A percentile compares a stretch with the other conserved stretches of the same genome.
Conservation (phyloP, 2,329 filamentous ascomycete species). For the Shiraia sp. region DNA sequence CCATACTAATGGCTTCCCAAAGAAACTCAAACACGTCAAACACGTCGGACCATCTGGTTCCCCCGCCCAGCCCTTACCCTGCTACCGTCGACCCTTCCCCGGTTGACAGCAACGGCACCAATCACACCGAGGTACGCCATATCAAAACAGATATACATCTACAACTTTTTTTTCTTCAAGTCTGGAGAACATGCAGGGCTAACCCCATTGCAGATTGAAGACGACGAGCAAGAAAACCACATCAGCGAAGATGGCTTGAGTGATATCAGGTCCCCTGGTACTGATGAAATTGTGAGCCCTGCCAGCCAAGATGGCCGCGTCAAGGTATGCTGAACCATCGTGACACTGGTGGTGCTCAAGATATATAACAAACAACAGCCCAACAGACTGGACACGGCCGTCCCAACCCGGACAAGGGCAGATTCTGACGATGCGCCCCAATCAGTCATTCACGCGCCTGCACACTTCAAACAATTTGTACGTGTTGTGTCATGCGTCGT, state of each 20-base stretch:
- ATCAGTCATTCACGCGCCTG: constrained; percentile 89
- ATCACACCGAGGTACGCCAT: constrained; percentile 66
- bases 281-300: constrained; percentile 43
- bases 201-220: constrained; percentile 63
- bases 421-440: constrained; percentile 75
- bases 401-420: constrained; percentile 50
- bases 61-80: constrained; percentile 58
- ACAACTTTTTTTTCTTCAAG: no score
- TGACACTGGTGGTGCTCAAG: constrained; percentile 2
- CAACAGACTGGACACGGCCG: constrained; percentile 52
- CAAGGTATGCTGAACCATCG: constrained; percentile 40
- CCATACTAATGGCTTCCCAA: constrained; percentile 37
- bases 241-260: constrained; percentile 42
- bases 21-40: constrained; percentile 54
- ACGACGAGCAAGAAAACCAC: constrained; percentile 68
- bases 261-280: constrained; percentile 44
- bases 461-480: constrained; percentile 82
- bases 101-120: constrained; percentile 83
- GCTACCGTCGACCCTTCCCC: constrained; percentile 77
- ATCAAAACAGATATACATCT: no score
- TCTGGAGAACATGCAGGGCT: constrained; percentile 17
- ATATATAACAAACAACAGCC: constrained; percentile 35
- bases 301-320: constrained; percentile 34
- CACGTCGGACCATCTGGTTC: constrained; percentile 53
- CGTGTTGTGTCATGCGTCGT: constrained; percentile 24